Percentiles rank a stretch among this genome's conserved stretches.
phyloP scores from a whole-genome alignment of 2,329 filamentous ascomycete genomes.

The Zymoseptoria tritici region DNA sequence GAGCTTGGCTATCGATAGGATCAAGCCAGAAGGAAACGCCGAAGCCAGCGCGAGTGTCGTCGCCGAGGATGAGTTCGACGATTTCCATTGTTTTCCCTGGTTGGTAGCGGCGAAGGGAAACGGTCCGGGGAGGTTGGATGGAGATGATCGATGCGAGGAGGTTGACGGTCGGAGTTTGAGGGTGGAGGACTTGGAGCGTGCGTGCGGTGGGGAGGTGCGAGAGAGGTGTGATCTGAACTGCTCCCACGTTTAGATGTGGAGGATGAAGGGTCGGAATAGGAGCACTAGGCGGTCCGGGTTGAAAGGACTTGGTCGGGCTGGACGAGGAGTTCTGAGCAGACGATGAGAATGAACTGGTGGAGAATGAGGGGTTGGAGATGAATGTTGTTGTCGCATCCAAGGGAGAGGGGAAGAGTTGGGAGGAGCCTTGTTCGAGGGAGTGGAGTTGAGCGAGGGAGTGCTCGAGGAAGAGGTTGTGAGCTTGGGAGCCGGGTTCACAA shows the following conservation, averaged over 20 bases:
- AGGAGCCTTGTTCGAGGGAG: neutral
- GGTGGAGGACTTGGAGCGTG: conserved; percentile 59
- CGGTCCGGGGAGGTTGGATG: conserved; percentile 57
- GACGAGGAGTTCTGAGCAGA: neutral
- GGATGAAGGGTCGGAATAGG: neutral
- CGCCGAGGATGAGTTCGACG: conserved; percentile 71
- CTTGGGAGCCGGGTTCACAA: conserved; percentile 3
- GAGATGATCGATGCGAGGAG: conserved; percentile 74
- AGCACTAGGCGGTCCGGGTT: neutral
- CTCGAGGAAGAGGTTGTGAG: conserved; percentile 61
- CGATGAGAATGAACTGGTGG: neutral
- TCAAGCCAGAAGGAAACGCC: conserved; percentile 76
- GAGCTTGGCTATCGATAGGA: conserved; percentile 26
- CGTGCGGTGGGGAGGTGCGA: conserved; percentile 60
- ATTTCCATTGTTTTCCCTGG: conserved; percentile 48
- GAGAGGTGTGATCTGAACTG: conserved; percentile 45
- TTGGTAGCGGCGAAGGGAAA: conserved; percentile 51
- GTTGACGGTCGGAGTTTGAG: conserved; percentile 76
- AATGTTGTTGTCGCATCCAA: neutral
- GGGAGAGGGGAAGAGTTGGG: neutral
- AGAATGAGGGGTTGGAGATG: neutral
- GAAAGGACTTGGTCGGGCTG: neutral
- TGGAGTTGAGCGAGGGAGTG: conserved; percentile 55
- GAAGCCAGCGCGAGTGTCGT: conserved; percentile 77
- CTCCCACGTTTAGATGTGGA: neutral